phyloP scores from a whole-genome alignment of 306 rosid species.

The Abrus precatorius region DNA sequence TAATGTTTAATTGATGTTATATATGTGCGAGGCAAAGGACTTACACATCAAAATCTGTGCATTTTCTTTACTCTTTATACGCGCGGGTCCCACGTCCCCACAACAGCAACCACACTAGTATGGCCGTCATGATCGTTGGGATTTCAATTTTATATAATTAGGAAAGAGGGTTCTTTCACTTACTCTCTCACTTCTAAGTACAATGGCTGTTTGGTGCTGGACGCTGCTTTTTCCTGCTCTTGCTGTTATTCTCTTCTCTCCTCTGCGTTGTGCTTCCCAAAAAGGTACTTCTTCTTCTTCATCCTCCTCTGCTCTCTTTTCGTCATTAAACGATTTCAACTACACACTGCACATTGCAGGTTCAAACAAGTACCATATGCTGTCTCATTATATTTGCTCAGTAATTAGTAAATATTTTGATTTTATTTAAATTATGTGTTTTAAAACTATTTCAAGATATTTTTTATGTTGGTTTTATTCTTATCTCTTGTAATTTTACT shows the following conservation, averaged over 20 bases:
- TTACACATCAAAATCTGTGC: conserved; percentile 33
- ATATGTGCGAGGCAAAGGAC: conserved; percentile 11
- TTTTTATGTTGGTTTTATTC: too few relatives aligned
- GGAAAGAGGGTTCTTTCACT: not conserved
- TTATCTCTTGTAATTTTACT: too few relatives aligned
- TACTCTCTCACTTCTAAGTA: not conserved
- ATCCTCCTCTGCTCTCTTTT: not conserved
- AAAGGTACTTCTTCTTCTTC: conserved; percentile 44
- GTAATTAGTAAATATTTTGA: not conserved
- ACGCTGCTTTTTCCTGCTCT: conserved; percentile 52
- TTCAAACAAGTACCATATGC: not conserved
- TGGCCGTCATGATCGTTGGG: conserved; percentile 45
- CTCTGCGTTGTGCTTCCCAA: conserved; percentile 51
- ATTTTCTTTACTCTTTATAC: conserved; percentile 48
- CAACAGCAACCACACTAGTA: not conserved
- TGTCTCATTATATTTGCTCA: not conserved
- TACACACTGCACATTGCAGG: not conserved
- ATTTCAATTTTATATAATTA: conserved; percentile 11
- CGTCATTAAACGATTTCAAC: not conserved
- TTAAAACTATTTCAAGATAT: too few relatives aligned
- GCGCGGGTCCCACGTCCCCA: not conserved
- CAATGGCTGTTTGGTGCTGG: conserved; percentile 58
- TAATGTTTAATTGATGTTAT: not conserved
- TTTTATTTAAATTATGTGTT: too few relatives aligned
- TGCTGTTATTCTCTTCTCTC: conserved; percentile 52